A percentile compares a stretch with the other conserved stretches of the same genome.
These are phyloP conservation scores for Pythium sukuiense DNA, from an alignment of 352 stramenopile species.

Conservation along the genomic window DNA sequence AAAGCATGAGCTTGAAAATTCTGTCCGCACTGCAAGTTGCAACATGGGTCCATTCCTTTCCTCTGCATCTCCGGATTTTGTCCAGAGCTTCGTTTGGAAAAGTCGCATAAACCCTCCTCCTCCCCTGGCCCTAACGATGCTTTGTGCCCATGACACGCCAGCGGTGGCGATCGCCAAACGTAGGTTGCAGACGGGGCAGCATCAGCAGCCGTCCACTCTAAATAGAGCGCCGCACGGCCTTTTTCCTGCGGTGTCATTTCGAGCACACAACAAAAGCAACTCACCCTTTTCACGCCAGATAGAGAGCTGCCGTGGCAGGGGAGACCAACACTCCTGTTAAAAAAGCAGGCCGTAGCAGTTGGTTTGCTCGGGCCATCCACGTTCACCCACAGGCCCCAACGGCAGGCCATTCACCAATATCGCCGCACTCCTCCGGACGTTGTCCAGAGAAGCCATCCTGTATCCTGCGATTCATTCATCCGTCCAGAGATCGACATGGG, in stretches of 20 bases:
- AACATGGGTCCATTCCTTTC: neutral
- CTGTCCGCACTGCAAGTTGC: neutral
- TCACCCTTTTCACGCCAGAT: conserved; percentile 10
- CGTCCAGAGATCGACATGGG: conserved; percentile 20
- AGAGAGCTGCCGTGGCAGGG: neutral
- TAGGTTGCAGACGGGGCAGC: neutral
- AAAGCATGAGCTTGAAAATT: conserved; percentile 1
- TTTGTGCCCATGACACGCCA: conserved; percentile 15
- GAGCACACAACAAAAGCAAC: conserved; percentile 21
- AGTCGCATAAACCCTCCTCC: conserved; percentile 9
- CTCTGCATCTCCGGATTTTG: conserved; percentile 4
- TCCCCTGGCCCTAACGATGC: conserved; percentile 13
- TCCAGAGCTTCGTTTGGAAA: neutral
- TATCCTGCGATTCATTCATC: neutral
- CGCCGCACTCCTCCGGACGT: neutral
- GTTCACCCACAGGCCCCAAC: conserved; percentile 2
- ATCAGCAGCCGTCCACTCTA: neutral
- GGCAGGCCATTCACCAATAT: conserved; percentile 2
- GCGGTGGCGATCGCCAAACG: conserved; percentile 9
- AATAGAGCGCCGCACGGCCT: conserved; percentile 4
- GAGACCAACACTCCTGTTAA: conserved; percentile 24
- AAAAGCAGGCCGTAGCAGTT: conserved; percentile 17
- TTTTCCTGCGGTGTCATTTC: conserved; percentile 9
- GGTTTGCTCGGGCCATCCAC: conserved; percentile 6
- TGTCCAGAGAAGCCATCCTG: neutral